Evolutionary conservation across 805 yeast species (phyloP).

Genomic region (Isabelozyma pseudorhagii): DNA sequence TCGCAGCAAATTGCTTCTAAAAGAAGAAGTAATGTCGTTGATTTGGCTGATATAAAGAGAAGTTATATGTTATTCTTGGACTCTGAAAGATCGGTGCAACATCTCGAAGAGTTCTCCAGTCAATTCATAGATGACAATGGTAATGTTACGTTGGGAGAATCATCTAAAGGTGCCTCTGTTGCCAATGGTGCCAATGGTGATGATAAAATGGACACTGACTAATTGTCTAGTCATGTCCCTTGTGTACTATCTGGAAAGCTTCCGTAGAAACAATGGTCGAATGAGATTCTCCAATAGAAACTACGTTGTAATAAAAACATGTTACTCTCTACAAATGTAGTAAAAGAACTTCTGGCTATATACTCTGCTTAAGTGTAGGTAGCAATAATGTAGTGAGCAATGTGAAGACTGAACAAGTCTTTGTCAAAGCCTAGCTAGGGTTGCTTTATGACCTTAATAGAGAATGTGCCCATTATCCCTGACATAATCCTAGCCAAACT

Average conservation of each 20-base stretch:
- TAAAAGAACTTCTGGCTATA: no score
- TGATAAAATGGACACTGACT: conserved; percentile 2
- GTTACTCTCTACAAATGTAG: no score
- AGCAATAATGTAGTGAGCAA: no score
- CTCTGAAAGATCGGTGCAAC: conserved; percentile 83
- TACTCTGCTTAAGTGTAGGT: no score
- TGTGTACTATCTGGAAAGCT: neutral
- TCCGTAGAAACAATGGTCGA: no score
- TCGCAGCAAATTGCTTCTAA: conserved; percentile 82
- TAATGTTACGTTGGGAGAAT: conserved; percentile 52
- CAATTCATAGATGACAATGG: conserved; percentile 82
- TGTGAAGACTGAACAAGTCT: no score
- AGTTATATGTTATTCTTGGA: conserved; percentile 86
- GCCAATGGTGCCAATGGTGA: conserved; percentile 3
- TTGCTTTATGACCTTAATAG: no score
- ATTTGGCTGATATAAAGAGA: conserved; percentile 79
- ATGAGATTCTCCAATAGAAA: no score
- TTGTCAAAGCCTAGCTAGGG: no score
- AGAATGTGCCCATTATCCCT: no score
- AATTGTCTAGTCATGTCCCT: neutral
- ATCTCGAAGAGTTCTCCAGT: conserved; percentile 62
- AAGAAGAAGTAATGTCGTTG: conserved; percentile 70
- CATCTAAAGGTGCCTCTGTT: conserved; percentile 4
- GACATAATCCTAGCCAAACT: no score
- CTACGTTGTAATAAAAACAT: no score